Percentiles rank a stretch among this genome's conserved stretches.
Conservation (phyloP, 2,329 filamentous ascomycete genomes). For the Colletotrichum magnum region DNA sequence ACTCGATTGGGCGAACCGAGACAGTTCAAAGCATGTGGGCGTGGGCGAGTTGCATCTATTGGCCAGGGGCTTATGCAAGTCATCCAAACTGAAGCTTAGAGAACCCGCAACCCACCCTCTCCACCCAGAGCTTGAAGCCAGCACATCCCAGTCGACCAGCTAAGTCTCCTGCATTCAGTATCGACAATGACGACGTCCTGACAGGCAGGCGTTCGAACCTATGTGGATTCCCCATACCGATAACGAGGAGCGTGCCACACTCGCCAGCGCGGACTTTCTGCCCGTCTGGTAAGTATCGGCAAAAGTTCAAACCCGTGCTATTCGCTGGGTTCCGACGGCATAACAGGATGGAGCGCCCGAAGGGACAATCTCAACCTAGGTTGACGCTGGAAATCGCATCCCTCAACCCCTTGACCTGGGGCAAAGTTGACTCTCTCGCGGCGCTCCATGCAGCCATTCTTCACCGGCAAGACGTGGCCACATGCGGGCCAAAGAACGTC, state of each 20-base stretch:
- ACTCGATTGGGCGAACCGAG: neutral
- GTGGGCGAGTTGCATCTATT: neutral
- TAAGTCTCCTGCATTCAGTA: slow-evolving; percentile 10
- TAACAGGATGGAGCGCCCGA: slow-evolving; percentile 9
- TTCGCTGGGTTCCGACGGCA: slow-evolving; percentile 35
- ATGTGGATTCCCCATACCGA: neutral
- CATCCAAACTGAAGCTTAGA: slow-evolving; percentile 5
- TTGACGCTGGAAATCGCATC: too few relatives aligned
- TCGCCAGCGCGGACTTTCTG: too few relatives aligned
- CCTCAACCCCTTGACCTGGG: neutral
- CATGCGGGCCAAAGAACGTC: slow-evolving; percentile 20
- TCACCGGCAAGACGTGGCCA: slow-evolving; percentile 31
- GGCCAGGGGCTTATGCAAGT: slow-evolving; percentile 23
- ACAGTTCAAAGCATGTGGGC: neutral
- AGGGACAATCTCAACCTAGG: neutral
- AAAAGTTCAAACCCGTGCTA: neutral
- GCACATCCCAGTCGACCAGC: neutral
- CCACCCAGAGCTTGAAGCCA: neutral
- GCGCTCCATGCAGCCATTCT: slow-evolving; percentile 33
- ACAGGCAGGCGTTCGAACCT: slow-evolving; percentile 5
- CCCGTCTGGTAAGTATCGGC: neutral
- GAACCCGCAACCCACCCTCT: neutral
- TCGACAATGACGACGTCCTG: slow-evolving; percentile 15
- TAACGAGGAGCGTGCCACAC: neutral
- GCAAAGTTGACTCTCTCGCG: neutral